These are phyloP conservation scores for Crassisporium funariophilum DNA, from an alignment of 768 basidiomycete genomes.

Conservation along the genomic window DNA sequence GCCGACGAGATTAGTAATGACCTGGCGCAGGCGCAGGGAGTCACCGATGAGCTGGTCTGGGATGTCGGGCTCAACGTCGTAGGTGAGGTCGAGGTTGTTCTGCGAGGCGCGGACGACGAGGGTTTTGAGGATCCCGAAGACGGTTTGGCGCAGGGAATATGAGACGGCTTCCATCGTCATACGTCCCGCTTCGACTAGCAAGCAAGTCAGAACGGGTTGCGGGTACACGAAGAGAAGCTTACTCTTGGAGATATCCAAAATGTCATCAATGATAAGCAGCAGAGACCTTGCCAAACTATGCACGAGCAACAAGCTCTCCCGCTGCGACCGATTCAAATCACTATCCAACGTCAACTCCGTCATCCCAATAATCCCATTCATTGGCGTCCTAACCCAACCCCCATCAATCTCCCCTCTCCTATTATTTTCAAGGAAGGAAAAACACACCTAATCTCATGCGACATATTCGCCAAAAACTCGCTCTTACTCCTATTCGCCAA, in stretches of 20 bases:
- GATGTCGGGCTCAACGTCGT: constrained; percentile 93
- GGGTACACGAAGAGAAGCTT: constrained; percentile 32
- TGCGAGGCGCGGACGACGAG: constrained; percentile 97
- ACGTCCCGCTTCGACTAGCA: constrained; percentile 91
- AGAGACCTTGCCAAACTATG: constrained; percentile 93
- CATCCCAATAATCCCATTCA: constrained; percentile 99
- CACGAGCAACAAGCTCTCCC: constrained; percentile 94
- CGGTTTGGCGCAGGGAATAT: constrained; percentile 94
- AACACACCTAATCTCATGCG: constrained; percentile 90
- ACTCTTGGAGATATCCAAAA: constrained; percentile 99
- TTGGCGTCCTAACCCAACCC: constrained; percentile 75
- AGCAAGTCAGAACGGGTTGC: constrained; percentile 10
- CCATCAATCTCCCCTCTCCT: background rate
- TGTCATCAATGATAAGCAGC: constrained; percentile 97
- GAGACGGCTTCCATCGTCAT: constrained; percentile 99
- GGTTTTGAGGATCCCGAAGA: constrained; percentile 97
- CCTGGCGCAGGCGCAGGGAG: constrained; percentile 90
- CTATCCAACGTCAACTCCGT: constrained; percentile 96
- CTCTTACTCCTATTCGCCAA: constrained; percentile 96
- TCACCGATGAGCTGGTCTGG: constrained; percentile 98
- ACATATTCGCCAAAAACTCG: constrained; percentile 99
- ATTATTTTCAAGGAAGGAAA: background rate
- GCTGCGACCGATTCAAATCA: constrained; percentile 90
- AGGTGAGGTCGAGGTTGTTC: constrained; percentile 93
- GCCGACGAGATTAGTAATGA: constrained; percentile 93